Conservation (phyloP, 129 eudicot species). For the Artemisia argyi region DNA sequence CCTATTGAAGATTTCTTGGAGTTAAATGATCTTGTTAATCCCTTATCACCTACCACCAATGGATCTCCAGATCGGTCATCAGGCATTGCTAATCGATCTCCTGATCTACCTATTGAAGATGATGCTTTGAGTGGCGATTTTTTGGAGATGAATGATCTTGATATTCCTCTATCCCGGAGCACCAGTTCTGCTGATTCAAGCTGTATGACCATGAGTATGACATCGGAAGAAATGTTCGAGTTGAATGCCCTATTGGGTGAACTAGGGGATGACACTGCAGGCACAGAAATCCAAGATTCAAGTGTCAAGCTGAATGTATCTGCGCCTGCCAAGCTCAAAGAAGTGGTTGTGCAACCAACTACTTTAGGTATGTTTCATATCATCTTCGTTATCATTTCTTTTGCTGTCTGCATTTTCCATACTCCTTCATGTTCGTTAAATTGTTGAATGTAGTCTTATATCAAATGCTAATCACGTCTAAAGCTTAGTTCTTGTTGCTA, state of each 20-base stretch:
- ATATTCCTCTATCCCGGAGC: constrained; percentile 37
- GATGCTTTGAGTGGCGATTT: constrained; percentile 41
- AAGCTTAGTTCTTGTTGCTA: background rate
- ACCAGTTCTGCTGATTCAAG: constrained; percentile 72
- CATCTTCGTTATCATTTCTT: background rate
- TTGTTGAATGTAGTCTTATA: background rate
- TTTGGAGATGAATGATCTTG: constrained; percentile 73
- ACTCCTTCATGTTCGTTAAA: background rate
- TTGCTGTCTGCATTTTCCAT: background rate
- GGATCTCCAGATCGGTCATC: background rate
- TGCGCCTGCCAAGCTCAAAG: constrained; percentile 32
- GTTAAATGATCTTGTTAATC: too few species aligned
- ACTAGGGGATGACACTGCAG: constrained; percentile 41
- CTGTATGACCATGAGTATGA: constrained; percentile 39
- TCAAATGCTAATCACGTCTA: constrained; percentile 2
- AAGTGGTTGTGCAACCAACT: constrained; percentile 50
- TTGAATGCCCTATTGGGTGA: constrained; percentile 50
- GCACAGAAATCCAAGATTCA: constrained; percentile 29
- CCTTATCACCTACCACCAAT: background rate
- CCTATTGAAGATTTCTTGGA: too few species aligned
- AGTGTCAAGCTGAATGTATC: constrained; percentile 38
- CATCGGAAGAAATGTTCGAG: constrained; percentile 71
- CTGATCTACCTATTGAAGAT: constrained; percentile 16
- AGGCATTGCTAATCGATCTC: background rate
- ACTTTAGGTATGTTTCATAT: constrained; percentile 43